Evolutionary conservation across 2,329 filamentous ascomycete species (phyloP).

Genomic region (Fusarium staphyleae): DNA sequence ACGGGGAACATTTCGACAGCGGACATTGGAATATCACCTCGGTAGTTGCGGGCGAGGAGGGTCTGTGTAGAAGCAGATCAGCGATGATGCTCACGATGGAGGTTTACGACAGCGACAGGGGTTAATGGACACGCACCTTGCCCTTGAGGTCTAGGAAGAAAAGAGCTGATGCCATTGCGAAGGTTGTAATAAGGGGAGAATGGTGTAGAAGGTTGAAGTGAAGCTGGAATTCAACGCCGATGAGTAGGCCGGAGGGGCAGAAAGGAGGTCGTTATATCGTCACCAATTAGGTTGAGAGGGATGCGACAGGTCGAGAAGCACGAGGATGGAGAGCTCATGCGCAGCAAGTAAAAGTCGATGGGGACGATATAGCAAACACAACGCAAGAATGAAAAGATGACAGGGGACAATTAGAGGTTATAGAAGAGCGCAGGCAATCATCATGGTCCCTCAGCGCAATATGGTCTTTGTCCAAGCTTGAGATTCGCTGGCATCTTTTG

Average conservation of each 20-base stretch:
- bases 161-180: conserved; percentile 89
- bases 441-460: conserved; percentile 29
- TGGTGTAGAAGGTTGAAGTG: conserved; percentile 3
- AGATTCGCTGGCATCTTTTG: conserved; percentile 41
- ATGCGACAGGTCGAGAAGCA: conserved; percentile 25
- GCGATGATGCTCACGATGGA: conserved; percentile 19
- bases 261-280: conserved; percentile 39
- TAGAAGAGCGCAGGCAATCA: conserved; percentile 39
- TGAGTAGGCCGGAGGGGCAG: conserved; percentile 29
- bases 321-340: conserved; percentile 26
- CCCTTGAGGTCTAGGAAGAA: conserved; percentile 99
- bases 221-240: conserved; percentile 18
- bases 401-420: conserved; percentile 27
- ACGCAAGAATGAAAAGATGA: conserved; percentile 7
- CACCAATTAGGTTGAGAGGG: conserved; percentile 36
- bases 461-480: conserved; percentile 19
- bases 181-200: conserved; percentile 30
- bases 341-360: conserved; percentile 8
- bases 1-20: conserved; percentile 98
- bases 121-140: conserved; percentile 70
- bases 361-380: conserved; percentile 3
- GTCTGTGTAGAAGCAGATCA: conserved; percentile 66
- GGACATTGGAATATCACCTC: conserved; percentile 98
- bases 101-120: background rate
- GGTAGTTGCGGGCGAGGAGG: conserved; percentile 96